Conservation (phyloP, 768 basidiomycete species). For the Collybia mongolica region DNA sequence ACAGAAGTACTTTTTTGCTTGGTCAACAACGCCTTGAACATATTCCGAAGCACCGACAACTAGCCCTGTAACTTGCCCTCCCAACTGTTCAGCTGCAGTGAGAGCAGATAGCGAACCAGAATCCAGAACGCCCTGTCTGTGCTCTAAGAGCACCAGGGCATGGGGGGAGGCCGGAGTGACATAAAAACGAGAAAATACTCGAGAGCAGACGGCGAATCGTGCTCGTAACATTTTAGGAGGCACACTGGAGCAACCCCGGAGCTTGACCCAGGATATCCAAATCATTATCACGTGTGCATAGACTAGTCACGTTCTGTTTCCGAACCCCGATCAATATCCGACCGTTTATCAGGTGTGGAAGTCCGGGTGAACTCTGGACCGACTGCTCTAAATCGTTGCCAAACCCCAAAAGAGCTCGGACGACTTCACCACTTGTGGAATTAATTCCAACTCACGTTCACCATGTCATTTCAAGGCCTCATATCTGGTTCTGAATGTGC, state of each 20-base stretch:
- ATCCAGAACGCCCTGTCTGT: slow-evolving; percentile 78
- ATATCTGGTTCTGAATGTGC: slow-evolving; percentile 92
- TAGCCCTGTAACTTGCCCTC: slow-evolving; percentile 82
- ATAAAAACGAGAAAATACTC: slow-evolving; percentile 42
- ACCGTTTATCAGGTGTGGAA: no score
- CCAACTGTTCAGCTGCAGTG: slow-evolving; percentile 84
- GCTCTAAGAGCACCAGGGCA: slow-evolving; percentile 89
- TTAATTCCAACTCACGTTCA: background rate
- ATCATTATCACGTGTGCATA: slow-evolving; percentile 1
- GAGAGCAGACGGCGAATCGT: slow-evolving; percentile 10
- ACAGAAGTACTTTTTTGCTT: slow-evolving; percentile 69
- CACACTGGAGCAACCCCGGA: background rate
- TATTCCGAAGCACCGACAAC: slow-evolving; percentile 70
- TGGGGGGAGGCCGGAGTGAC: slow-evolving; percentile 63
- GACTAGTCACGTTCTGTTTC: background rate
- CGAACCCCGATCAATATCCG: no score
- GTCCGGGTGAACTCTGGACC: no score
- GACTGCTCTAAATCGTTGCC: no score
- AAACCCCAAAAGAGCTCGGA: no score
- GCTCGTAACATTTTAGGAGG: slow-evolving; percentile 15
- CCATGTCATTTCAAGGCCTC: slow-evolving; percentile 76
- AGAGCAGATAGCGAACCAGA: slow-evolving; percentile 86
- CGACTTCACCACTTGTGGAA: no score
- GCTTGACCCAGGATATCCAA: no score
- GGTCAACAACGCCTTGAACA: slow-evolving; percentile 62